Percentiles rank a stretch among this genome's conserved stretches.
phyloP scores from a whole-genome alignment of 2,329 filamentous ascomycete genomes.

The Fusarium azukiicola region DNA sequence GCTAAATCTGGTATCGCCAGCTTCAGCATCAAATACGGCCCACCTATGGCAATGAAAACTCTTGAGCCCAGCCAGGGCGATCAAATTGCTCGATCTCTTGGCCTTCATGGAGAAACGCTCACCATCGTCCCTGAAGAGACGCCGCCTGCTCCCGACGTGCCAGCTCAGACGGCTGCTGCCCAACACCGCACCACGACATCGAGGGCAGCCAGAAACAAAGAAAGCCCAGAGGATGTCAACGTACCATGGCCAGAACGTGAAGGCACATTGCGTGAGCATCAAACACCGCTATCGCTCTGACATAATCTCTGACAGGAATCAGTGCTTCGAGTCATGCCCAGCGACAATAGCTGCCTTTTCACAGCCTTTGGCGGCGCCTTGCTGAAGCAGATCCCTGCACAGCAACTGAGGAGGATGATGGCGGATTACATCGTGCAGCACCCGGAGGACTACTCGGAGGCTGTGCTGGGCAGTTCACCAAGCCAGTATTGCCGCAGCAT shows the following conservation, averaged over 20 bases:
- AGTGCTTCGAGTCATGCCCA: conserved; percentile 96
- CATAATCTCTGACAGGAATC: conserved; percentile 51
- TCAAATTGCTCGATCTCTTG: conserved; percentile 71
- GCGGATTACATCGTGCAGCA: conserved; percentile 89
- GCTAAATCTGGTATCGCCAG: conserved; percentile 81
- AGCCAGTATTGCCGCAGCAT: conserved; percentile 92
- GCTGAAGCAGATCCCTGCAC: conserved; percentile 73
- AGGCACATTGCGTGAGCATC: conserved; percentile 71
- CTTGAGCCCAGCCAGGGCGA: conserved; percentile 79
- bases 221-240: conserved; percentile 59
- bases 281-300: not conserved
- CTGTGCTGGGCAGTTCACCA: conserved; percentile 86
- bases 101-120: conserved; percentile 72
- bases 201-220: conserved; percentile 23
- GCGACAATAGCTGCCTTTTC: conserved; percentile 98
- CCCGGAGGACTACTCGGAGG: conserved; percentile 86
- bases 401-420: conserved; percentile 86
- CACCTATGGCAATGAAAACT: conserved; percentile 83
- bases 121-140: conserved; percentile 70
- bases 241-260: conserved; percentile 72
- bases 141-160: conserved; percentile 35
- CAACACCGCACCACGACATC: conserved; percentile 26
- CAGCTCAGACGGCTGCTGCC: conserved; percentile 24
- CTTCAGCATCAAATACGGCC: conserved; percentile 92
- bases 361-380: conserved; percentile 91